Evolutionary conservation across 176 grass and related monocot species (phyloP).

Genomic region (Cocos nucifera): DNA sequence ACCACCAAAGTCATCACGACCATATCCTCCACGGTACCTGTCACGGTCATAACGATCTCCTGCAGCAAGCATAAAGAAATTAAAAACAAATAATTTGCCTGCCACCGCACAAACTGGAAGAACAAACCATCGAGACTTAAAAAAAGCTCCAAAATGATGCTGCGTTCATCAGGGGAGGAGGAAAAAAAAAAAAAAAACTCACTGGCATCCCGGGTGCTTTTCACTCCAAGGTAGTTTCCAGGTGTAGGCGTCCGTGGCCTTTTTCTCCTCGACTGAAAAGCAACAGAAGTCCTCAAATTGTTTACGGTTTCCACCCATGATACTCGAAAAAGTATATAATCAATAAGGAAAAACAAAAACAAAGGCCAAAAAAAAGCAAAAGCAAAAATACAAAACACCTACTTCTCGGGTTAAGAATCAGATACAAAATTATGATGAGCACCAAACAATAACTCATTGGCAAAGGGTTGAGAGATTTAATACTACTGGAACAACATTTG

Average conservation of each 20-base stretch:
- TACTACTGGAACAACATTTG: too few relatives aligned
- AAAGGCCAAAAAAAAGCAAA: too few relatives aligned
- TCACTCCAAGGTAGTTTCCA: constrained; percentile 67
- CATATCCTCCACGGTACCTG: neutral
- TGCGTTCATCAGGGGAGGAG: too few relatives aligned
- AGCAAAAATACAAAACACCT: too few relatives aligned
- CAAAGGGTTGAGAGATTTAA: neutral
- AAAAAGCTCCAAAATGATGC: neutral
- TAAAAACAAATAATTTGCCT: neutral
- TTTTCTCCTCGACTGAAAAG: constrained; percentile 62
- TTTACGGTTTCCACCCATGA: neutral
- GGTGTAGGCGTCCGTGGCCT: constrained; percentile 62
- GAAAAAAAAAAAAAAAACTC: constrained; percentile 1
- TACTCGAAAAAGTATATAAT: neutral
- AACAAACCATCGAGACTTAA: neutral
- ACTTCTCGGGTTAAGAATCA: neutral
- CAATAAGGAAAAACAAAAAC: neutral
- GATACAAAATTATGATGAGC: neutral
- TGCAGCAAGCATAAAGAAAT: neutral
- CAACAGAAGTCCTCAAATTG: neutral
- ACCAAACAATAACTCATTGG: neutral
- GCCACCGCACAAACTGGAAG: neutral
- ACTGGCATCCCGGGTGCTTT: constrained; percentile 28
- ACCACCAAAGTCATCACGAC: constrained; percentile 4
- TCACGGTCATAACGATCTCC: constrained; percentile 3